Base-by-base conservation (phyloP, 2,329 filamentous ascomycete genomes). In the Hypoxylon rubiginosum region DNA sequence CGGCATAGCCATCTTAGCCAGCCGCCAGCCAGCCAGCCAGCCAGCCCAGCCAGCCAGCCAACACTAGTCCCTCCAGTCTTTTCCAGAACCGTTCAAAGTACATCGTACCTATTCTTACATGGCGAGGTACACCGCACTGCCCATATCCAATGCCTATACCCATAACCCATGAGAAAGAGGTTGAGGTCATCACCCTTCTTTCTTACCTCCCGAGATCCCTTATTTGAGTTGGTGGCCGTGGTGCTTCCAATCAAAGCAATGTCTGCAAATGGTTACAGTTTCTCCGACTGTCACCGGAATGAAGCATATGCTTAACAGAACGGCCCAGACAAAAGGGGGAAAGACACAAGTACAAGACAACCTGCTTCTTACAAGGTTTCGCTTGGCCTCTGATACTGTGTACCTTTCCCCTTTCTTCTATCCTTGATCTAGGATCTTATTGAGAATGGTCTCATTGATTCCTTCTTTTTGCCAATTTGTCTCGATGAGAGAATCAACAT, bases 331-430 rank as follows among this genome's bases (percentile, higher is more conserved):
- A 58, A 59, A 57, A 58, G 65, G 58, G 48, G 58, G 55, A 43
- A 62, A 60, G 32, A 66, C 36, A 46, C 26, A 54, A 49, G 66
- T 68, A 68, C 52, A 46, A 45, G 51, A 61, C 51, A 63, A 63
- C 53, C 26, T 60, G n/a, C 17, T 51, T 51, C n/a, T 48, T 58
- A 56, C 58, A 32, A 59, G 55, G 50, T 58, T 56, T 66, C 48
- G 60, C 59, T 26, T 61, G 46, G 34, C 26, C 28, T 55, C 53
- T 58, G 57, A 66, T 69, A 66, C 63, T 62, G 60, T 66, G 45
- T 66, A 66, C 59, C 17, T 64, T 30, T 30, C 28, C 6, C 28
- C 8, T 30, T 30, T 7, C 1, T 30, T 30, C 30, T 15, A 53
- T 36, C 19, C 46, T 41, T 52, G 21, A 9, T 17, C n/a, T 49